Evolutionary conservation across 345 rosid species (phyloP), one percentile per base, ranked within the genome.

Genomic region (Bruguiera parviflora): DNA sequence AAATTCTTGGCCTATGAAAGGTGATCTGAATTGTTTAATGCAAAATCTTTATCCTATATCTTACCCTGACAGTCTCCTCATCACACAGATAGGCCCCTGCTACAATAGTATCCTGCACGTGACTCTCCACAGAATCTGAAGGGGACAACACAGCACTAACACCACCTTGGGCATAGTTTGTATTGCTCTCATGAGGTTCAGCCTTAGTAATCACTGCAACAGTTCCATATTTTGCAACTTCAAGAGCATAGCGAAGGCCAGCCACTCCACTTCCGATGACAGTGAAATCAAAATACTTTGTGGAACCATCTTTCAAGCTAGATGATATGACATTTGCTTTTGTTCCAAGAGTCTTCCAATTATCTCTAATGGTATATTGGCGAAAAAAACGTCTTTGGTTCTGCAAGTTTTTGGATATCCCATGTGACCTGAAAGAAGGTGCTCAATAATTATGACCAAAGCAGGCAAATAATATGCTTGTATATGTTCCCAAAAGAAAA

Each of bases 251-350:
- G 67, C 99, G 85, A 18, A 94, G 90, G 64, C 99, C 99, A 22
- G 99, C 99, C 73, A 95, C 85, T 68, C 99, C 99, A 76, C 99
- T 95, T 43, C 99, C 97, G 75, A 95, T 90, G 53, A 95, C 89
- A 35, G 86, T 79, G 82, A 89, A 95, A 85, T 95, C 99, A 73
- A 87, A 92, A 70, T 77, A 88, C 75, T 83, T 92, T 35, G 92
- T 84, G 63, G 92, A 82, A 63, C 80, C 79, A 75, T 80, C 86
- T 75, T 57, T 76, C 46, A 80, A 65, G 69, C 69, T 72, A 53
- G 81, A 80, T n/a, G 81, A 80, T 16, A 65, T 71, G 3, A 63
- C 55, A 11, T 70, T 39, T 62, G 77, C 74, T 70, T 76, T 82
- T 69, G 72, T 32, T 18, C 64, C 64, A 27, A 57, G 73, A 60